Base-by-base conservation (phyloP, 768 basidiomycete species). In the Leucocoprinus birnbaumii region DNA sequence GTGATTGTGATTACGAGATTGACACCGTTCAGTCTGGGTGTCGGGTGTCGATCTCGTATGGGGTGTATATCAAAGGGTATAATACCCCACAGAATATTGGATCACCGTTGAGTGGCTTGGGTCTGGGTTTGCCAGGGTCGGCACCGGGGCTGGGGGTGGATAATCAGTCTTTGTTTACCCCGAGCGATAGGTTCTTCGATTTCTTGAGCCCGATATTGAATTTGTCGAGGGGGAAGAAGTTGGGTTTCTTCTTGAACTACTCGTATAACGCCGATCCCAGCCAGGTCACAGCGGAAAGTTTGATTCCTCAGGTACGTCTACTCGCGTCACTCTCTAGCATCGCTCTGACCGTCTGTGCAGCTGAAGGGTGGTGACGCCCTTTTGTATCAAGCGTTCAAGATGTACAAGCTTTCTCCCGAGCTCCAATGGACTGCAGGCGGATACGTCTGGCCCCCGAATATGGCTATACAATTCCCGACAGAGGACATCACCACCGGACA, bases 381-480 rank as follows among this genome's bases (percentile, higher is more conserved):
- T 27, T 68, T 92, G 7, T 90, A 89, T 66, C 86, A 89, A 49
- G 86, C 89, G 2, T 70, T 91, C 65, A 89, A 87, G 66, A 67
- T 86, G 37, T 89, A 84, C 74, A 90, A 90, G 57, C 81, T 92
- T 44, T 67, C 72, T 1, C 87, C 88, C 0, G 87, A 87, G 57
- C 76, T 92, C 1, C 87, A 87, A 56, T 92, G 88, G 86, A 83
- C 85, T 16, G 90, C 91, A 27, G 89, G 89, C 1, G 89, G 89
- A 18, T 91, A 87, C 66, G 76, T 92, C 58, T 92, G 91, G 90
- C 84, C 89, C 0, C 74, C 82, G 22, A 86, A 88, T 62, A 80
- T 81, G 48, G 78, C 80, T 0, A 85, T 91, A 18, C 87, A 91
- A 62, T 78, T 80, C 53, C 75, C 75, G 37, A 73, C 72, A 49